Evolutionary conservation across 306 rosid genomes (phyloP), one percentile per base, ranked within the genome.

Genomic region (Vigna mungo): DNA sequence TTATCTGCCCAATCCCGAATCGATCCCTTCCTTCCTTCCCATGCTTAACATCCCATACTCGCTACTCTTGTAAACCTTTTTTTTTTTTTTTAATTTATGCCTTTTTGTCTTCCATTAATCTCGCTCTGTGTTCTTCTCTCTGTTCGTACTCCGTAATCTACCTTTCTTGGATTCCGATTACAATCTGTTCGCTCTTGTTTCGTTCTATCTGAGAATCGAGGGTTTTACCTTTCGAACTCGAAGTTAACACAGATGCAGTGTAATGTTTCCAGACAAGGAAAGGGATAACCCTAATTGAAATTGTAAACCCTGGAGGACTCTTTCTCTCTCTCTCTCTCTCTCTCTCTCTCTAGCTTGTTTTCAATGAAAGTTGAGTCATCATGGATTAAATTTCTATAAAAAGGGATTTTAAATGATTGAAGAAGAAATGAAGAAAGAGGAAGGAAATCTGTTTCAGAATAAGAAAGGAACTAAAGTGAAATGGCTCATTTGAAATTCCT

Each of bases 1-100:
- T 82, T 63, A 74, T 86, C 70, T 39, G 43, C 74, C 61, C n/a
- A 82, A 74, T 82, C 80, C 72, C 32, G n/a, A 27, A 53, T 83
- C 71, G 30, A 71, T 87, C 59, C 34, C 72, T 78, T 80, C 51
- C 14, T 9, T 11, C 14, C 25, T 68, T 48, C 30, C 32, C 32
- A 16, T 18, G 21, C 17, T 21, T 46, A 16, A 6, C 70, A 64
- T 85, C 79, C 71, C 14, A 66, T 59, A 10, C 65, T 71, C 80
- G 34, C 9, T 80, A 64, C 70, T 54, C 44, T 9, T 48, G 12
- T 48, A 32, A 73, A 68, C 72, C 76, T 60, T 16, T 15, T 43
- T 65, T 74, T 0, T 0, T 34, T 30, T 30, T 30, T 30, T 5
- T 17, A 47, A 3, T n/a, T 17, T 15, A 44, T 30, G 21, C 14